Evolutionary conservation across 164 flowering plant genomes (phyloP), one percentile per base, ranked within the genome.

Genomic region (Stephania yunnanensis): DNA sequence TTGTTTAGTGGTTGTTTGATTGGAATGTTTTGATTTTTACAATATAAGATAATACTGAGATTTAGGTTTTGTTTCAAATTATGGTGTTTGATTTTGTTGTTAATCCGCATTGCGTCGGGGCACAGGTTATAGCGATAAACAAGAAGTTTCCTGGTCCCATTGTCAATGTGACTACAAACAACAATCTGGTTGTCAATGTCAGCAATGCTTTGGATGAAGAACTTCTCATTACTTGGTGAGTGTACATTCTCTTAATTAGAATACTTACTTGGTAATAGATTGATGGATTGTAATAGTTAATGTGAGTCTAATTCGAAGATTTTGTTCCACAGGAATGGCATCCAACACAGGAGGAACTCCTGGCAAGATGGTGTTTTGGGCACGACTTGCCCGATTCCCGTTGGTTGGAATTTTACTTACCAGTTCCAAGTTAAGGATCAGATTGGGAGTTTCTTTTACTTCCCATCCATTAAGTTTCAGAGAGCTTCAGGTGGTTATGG

Each of bases 301-400:
- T 10, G 6, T 7, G 52, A 8, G 71, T 70, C 20, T 15, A 7
- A 17, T 13, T 53, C 6, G 44, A 64, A 52, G 55, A 22, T 45
- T 75, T 78, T 73, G 11, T 11, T 50, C 15, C 19, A 45, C 82
- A 95, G 99, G 99, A 76, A 89, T 74, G 99, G 99, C 6, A 81
- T 96, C 70, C 94, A 89, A 45, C 92, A 88, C 68, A 82, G 97
- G 75, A 84, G 91, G 30, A 87, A 84, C 78, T 89, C 95, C 4
- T 96, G 99, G 99, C 97, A 96, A 86, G 99, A 93, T 85, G 99
- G 99, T 29, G 88, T 96, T 74, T 85, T 79, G 22, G 99, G 99
- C 15, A 95, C 99, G 0, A 96, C 88, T 74, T 96, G 99, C 71
- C 99, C 99, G 4, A 96, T 96, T 75, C 99, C 95, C 42, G 71